These are phyloP conservation scores for Penicillium subrubescens DNA, from an alignment of 495 filamentous ascomycete species.

Conservation along the genomic window DNA sequence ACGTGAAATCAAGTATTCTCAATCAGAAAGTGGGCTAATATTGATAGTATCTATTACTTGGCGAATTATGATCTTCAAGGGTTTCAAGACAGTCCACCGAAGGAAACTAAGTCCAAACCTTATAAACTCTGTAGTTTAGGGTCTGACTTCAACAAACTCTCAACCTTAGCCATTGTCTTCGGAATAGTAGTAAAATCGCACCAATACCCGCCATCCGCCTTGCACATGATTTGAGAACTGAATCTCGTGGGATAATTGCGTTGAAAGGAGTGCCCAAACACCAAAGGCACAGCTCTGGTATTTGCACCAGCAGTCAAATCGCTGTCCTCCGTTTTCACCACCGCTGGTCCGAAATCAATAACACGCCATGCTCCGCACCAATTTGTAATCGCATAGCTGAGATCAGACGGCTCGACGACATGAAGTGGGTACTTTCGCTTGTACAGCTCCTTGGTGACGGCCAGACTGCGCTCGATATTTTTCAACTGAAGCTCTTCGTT, in stretches of 20 bases:
- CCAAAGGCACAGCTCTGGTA: not conserved
- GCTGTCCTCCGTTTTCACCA: not conserved
- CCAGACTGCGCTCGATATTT: not conserved
- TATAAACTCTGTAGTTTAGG: not conserved
- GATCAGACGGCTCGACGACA: not conserved
- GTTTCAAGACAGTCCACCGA: not conserved
- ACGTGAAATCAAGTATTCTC: too few relatives aligned
- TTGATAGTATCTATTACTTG: too few relatives aligned
- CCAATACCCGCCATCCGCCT: slow-evolving; percentile 1
- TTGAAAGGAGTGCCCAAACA: slow-evolving; percentile 1
- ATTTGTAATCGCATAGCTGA: slow-evolving; percentile 2
- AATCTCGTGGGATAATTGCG: not conserved
- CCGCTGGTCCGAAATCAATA: slow-evolving; percentile 3
- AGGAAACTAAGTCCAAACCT: not conserved
- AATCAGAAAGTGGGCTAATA: too few relatives aligned
- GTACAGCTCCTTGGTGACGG: not conserved
- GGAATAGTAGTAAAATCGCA: not conserved
- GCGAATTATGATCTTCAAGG: too few relatives aligned
- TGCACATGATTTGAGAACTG: slow-evolving; percentile 1
- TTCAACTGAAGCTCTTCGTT: not conserved
- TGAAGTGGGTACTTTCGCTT: not conserved
- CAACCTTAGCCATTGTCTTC: not conserved
- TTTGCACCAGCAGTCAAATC: not conserved
- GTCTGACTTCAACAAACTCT: not conserved
- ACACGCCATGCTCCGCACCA: slow-evolving; percentile 7